A percentile compares a stretch with the other conserved stretches of the same genome.
These are phyloP conservation scores for Geosmithia morbida DNA, from an alignment of 2,329 filamentous ascomycete genomes.

Conservation along the genomic window DNA sequence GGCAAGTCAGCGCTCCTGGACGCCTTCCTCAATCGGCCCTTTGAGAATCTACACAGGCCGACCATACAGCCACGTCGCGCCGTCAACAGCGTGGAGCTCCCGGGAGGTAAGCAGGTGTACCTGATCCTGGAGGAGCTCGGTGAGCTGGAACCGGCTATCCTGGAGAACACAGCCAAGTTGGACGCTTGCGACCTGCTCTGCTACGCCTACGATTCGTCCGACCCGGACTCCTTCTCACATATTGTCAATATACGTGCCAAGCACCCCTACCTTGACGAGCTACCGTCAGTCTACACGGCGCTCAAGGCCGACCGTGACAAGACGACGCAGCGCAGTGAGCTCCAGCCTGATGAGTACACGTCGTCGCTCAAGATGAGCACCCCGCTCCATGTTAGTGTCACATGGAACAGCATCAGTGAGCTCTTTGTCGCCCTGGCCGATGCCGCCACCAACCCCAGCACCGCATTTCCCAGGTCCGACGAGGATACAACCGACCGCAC, in stretches of 20 bases:
- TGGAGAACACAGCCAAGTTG: conserved; percentile 82
- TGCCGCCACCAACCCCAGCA: conserved; percentile 77
- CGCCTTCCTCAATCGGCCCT: conserved; percentile 79
- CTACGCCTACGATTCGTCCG: conserved; percentile 92
- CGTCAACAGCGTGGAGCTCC: conserved; percentile 92
- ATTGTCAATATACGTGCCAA: conserved; percentile 69
- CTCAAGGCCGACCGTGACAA: conserved; percentile 94
- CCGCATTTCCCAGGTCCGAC: conserved; percentile 77
- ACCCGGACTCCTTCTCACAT: conserved; percentile 90
- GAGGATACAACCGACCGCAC: conserved; percentile 76
- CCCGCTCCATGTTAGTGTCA: conserved; percentile 86
- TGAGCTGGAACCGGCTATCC: conserved; percentile 83
- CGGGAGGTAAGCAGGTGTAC: conserved; percentile 93
- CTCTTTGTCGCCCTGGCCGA: conserved; percentile 87
- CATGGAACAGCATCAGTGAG: conserved; percentile 87
- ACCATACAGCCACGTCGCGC: conserved; percentile 90
- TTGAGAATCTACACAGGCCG: conserved; percentile 70
- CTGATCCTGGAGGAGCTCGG: conserved; percentile 91
- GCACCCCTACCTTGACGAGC: conserved; percentile 71
- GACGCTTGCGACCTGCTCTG: conserved; percentile 89
- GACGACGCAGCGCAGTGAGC: conserved; percentile 83
- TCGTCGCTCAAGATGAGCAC: conserved; percentile 73
- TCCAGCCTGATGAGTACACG: conserved; percentile 88
- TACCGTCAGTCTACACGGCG: conserved; percentile 84
- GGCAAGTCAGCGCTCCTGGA: conserved; percentile 89